Base-by-base conservation (phyloP, 2,329 filamentous ascomycete species). In the Botryotinia globosa region DNA sequence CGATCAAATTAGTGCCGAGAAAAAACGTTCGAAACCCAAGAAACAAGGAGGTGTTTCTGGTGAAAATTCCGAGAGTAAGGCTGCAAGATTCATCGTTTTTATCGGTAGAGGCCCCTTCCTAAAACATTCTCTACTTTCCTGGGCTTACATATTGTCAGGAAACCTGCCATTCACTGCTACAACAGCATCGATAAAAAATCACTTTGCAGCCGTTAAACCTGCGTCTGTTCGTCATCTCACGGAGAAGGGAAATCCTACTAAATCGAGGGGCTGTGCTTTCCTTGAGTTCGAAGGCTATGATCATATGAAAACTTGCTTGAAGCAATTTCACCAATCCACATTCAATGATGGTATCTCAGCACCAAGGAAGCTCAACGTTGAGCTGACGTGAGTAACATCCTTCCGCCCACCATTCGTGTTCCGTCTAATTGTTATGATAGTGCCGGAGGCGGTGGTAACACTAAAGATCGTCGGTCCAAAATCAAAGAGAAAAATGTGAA, bases 131-230 rank as follows among this genome's bases (percentile, higher is more conserved):
- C 34, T 56, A 39, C 18, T 4, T 48, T n/a, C 20, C 32, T 22
- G 20, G 32, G 10, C 16, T 58, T 16, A 59, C 14, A 29, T 44
- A 48, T 76, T 79, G 32, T 29, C 77, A 88, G 93, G 95, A 81
- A 98, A 98, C 84, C 91, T 98, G 9, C 95, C 95, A 67, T 98
- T 89, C 87, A 90, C 87, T 74, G 92, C 94, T 58, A 97, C 91
- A 6, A 86, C 87, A 69, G 88, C 88, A 67, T 86, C 89, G 59
- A 87, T 98, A 74, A 83, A 84, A 73, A 85, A 88, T 73, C 94
- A 98, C 85, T 98, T 98, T 82, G 86, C 89, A 59, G 89, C 92
- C 75, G 88, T 97, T 75, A 84, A 88, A 68, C 93, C 93, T 14
- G 86, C 84, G 69, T 87, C 87, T 2, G 86, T 96, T 67, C 93